Percentiles rank a stretch among this genome's conserved stretches.
Conservation (phyloP, 2,329 filamentous ascomycete genomes). For the Saccharata proteae region DNA sequence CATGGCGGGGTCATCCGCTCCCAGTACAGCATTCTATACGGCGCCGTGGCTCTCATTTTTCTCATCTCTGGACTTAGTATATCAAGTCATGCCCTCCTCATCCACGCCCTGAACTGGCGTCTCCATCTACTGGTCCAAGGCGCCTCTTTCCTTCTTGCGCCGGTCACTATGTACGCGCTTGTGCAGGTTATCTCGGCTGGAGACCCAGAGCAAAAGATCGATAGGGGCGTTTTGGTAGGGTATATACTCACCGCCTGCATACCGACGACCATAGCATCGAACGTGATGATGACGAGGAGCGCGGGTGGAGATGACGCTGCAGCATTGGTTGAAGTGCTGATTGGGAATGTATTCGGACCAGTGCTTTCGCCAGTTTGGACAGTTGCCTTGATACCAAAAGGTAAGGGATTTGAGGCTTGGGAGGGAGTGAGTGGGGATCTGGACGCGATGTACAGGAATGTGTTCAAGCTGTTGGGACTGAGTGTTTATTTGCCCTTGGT, state of each 20-base stretch:
- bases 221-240: conserved; percentile 5
- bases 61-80: conserved; percentile 6
- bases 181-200: conserved; percentile 5
- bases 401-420: conserved; percentile 3
- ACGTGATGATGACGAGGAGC: conserved; percentile 8
- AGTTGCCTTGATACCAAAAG: conserved; percentile 6
- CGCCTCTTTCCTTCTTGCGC: conserved; percentile 3
- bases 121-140: conserved; percentile 8
- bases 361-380: conserved; percentile 6
- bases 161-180: conserved; percentile 6
- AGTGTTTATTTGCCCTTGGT: conserved; percentile 7
- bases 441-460: conserved; percentile 6
- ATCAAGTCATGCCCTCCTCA: conserved; percentile 1
- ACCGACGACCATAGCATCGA: conserved; percentile 7
- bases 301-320: conserved; percentile 7
- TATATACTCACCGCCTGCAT: conserved; percentile 8
- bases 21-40: conserved; percentile 9
- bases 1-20: conserved; percentile 7
- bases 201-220: conserved; percentile 2
- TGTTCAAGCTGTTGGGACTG: conserved; percentile 6
- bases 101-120: conserved; percentile 8
- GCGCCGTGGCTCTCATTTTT: conserved; percentile 9
- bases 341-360: conserved; percentile 7
- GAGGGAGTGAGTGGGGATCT: conserved; percentile 3
- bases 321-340: conserved; percentile 7